phyloP scores from a whole-genome alignment of 2,329 filamentous ascomycete genomes.

The Colletotrichum sp. region DNA sequence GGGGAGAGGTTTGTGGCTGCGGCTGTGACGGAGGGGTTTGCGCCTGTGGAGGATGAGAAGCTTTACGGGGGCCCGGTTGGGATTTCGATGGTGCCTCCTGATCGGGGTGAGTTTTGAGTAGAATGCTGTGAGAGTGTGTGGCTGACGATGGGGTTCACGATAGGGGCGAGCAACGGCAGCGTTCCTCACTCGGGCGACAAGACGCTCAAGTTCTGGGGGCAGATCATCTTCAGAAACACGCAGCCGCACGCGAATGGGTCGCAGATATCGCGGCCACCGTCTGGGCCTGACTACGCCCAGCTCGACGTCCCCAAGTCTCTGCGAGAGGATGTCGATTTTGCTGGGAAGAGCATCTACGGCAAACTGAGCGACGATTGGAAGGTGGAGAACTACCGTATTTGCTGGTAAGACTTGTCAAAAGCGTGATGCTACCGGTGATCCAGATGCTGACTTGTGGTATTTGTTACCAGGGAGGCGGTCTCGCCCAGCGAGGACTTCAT shows the following conservation, averaged over 20 bases:
- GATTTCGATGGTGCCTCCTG: slow-evolving; percentile 8
- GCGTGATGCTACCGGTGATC: accelerated
- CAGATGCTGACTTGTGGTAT: background rate
- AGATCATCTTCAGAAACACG: slow-evolving; percentile 53
- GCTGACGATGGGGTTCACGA: background rate
- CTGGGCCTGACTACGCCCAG: slow-evolving; percentile 53
- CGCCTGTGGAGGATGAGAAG: slow-evolving; percentile 45
- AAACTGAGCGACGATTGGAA: slow-evolving; percentile 54
- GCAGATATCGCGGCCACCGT: slow-evolving; percentile 52
- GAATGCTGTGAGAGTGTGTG: too few relatives aligned
- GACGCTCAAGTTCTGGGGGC: slow-evolving; percentile 55
- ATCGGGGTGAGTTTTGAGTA: background rate
- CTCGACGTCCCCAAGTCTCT: slow-evolving; percentile 54
- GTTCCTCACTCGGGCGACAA: slow-evolving; percentile 45
- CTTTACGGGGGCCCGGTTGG: slow-evolving; percentile 49
- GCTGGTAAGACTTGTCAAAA: slow-evolving; percentile 45
- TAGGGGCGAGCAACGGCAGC: slow-evolving; percentile 45
- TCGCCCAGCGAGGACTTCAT: slow-evolving; percentile 6
- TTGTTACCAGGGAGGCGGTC: slow-evolving; percentile 16
- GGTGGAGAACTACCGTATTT: slow-evolving; percentile 60
- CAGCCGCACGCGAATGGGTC: slow-evolving; percentile 47
- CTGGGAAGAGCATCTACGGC: slow-evolving; percentile 57
- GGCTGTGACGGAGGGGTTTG: slow-evolving; percentile 54
- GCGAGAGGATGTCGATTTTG: slow-evolving; percentile 54
- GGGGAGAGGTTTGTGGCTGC: slow-evolving; percentile 55